Base-by-base conservation (phyloP, 441 rosid genomes). In the Pelargonium cotyledonis region DNA sequence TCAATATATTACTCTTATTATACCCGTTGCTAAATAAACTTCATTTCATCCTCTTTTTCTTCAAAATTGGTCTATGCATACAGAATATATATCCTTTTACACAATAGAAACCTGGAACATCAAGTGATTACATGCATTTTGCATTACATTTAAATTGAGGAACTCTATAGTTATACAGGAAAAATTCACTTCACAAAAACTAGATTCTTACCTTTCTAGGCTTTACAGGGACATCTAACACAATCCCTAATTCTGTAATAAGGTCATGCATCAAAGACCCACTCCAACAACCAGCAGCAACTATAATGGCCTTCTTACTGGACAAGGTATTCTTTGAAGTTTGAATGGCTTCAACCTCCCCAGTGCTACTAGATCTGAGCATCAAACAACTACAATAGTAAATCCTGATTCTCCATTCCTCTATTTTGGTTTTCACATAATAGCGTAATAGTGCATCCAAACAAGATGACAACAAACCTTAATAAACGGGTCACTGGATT, bases 241-340 rank as follows among this genome's bases (percentile, higher is more conserved):
- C 53, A 38, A 82, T 69, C 67, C 84, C 76, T 73, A 80, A 80
- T 43, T 82, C 89, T 74, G 75, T 84, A 69, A 88, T 73, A 67
- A 89, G 68, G 41, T 85, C 82, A 66, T 74, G 80, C 85, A 82
- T 84, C 79, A 90, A 71, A 80, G 90, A 79, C 14, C 95, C 91
- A 82, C 88, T 90, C 98, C 97, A 93, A 84, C 88, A 84, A 83
- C 97, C 98, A 75, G 98, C 87, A 47, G 98, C 96, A 75, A 93
- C 76, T 43, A 93, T 71, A 73, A 89, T 68, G 23, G 89, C 96
- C 83, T 85, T 90, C 77, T 83, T 84, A 77, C 88, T 69, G 70
- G 80, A 78, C 83, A 93, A 72, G 67, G 79, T 77, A 64, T 78
- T 83, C 72, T 80, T 87, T 65, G 79, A 84, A 67, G 97, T 93